A percentile compares a stretch with the other conserved stretches of the same genome.
phyloP scores from a whole-genome alignment of 2,329 filamentous ascomycete genomes.

The Ophiostoma novo-ulmi region DNA sequence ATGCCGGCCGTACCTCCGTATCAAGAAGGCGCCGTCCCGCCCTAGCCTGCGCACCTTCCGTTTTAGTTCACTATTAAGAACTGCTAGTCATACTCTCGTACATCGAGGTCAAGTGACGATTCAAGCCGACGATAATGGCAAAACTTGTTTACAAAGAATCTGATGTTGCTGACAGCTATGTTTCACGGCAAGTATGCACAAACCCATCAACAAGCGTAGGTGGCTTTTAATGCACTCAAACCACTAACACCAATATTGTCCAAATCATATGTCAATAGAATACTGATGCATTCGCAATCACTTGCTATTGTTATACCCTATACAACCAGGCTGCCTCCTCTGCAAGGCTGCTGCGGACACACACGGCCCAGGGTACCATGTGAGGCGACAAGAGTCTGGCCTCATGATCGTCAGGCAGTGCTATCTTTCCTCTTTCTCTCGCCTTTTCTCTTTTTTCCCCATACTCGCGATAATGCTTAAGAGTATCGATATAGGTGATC shows the following conservation, averaged over 20 bases:
- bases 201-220: not conserved
- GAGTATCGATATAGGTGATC: not conserved
- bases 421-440: not conserved
- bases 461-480: not conserved
- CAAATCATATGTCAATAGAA: not conserved
- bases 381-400: not conserved
- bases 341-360: not conserved
- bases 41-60: not conserved
- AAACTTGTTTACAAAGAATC: not conserved
- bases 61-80: not conserved
- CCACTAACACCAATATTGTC: not conserved
- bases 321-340: slow-evolving; percentile 1
- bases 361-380: not conserved
- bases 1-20: not conserved
- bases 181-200: not conserved
- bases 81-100: not conserved
- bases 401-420: not conserved
- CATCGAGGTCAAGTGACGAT: not conserved
- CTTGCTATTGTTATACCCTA: not conserved
- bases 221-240: no score
- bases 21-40: not conserved
- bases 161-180: not conserved
- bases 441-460: not conserved
- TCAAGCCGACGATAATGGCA: no score
- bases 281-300: not conserved